Percentiles rank a stretch among this genome's conserved stretches.
These are phyloP conservation scores for Miscanthus lutarioriparius DNA, from an alignment of 176 grass and related monocot genomes.

Conservation along the genomic window DNA sequence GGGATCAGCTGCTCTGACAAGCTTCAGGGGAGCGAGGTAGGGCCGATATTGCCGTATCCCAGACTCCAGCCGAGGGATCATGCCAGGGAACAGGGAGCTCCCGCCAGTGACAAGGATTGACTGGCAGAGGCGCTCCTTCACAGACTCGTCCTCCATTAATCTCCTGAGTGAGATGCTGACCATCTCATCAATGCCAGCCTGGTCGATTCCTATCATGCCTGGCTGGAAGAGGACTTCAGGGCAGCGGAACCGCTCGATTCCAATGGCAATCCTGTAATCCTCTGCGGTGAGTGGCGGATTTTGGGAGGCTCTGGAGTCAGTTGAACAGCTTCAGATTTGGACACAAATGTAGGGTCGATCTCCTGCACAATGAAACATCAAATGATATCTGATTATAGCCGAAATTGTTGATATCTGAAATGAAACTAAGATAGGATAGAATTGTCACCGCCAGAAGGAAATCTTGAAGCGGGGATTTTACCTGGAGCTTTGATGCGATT, in stretches of 20 bases:
- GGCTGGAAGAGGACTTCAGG: slow-evolving; percentile 90
- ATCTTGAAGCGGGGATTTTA: slow-evolving; percentile 18
- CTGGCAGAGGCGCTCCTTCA: slow-evolving; percentile 73
- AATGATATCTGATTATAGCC: slow-evolving; percentile 9
- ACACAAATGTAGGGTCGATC: slow-evolving; percentile 82
- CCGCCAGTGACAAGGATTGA: slow-evolving; percentile 85
- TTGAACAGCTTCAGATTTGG: slow-evolving; percentile 51
- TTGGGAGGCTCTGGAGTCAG: slow-evolving; percentile 50
- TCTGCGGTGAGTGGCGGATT: slow-evolving; percentile 58
- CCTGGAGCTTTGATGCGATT: slow-evolving; percentile 77
- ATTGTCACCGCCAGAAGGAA: slow-evolving; percentile 5
- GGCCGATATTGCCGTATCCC: slow-evolving; percentile 72
- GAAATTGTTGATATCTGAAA: neutral
- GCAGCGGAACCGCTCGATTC: slow-evolving; percentile 76
- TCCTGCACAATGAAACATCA: slow-evolving; percentile 47
- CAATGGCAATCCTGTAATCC: slow-evolving; percentile 73
- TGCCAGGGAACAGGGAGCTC: slow-evolving; percentile 74
- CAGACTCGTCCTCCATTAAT: slow-evolving; percentile 49
- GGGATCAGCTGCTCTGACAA: slow-evolving; percentile 63
- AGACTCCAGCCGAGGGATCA: slow-evolving; percentile 75
- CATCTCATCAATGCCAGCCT: slow-evolving; percentile 86
- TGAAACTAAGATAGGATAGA: slow-evolving; percentile 5
- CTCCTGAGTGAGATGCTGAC: slow-evolving; percentile 72
- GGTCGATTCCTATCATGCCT: slow-evolving; percentile 79
- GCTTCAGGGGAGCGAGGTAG: slow-evolving; percentile 68